Evolutionary conservation across 1,284 basidiomycete genomes (phyloP).

Genomic region (Leccinum fallax): DNA sequence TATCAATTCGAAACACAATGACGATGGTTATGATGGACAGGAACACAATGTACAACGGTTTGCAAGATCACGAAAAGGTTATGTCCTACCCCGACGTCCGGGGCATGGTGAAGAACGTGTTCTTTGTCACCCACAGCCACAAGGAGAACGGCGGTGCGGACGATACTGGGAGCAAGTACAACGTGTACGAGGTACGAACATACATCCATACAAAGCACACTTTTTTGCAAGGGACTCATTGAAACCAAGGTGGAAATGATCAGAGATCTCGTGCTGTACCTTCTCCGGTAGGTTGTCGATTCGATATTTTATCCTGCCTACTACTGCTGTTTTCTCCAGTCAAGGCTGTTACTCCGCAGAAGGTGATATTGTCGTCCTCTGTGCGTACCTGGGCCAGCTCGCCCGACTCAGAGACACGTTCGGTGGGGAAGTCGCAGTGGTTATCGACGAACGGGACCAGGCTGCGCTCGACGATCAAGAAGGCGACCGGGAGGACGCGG

Average conservation of each 20-base stretch:
- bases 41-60: slow-evolving; percentile 56
- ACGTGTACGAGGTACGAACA: slow-evolving; percentile 61
- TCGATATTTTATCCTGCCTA: background rate
- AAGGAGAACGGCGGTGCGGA: slow-evolving; percentile 54
- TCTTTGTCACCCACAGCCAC: slow-evolving; percentile 60
- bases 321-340: slow-evolving; percentile 29
- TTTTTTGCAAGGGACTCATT: background rate
- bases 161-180: slow-evolving; percentile 64
- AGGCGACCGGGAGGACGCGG: slow-evolving; percentile 39
- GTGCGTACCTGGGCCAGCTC: slow-evolving; percentile 76
- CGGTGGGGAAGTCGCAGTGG: slow-evolving; percentile 51
- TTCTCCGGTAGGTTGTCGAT: slow-evolving; percentile 48
- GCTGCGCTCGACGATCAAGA: slow-evolving; percentile 54
- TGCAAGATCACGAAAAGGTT: slow-evolving; percentile 59
- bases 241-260: slow-evolving; percentile 63
- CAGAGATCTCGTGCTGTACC: slow-evolving; percentile 67
- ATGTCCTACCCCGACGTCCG: slow-evolving; percentile 51
- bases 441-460: slow-evolving; percentile 72
- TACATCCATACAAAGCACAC: background rate
- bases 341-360: slow-evolving; percentile 60
- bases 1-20: background rate
- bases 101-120: slow-evolving; percentile 59
- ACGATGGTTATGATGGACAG: slow-evolving; percentile 33
- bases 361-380: slow-evolving; percentile 75
- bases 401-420: slow-evolving; percentile 57